phyloP scores from a whole-genome alignment of 208 protist species.

The Trypanosomatidae sp. region DNA sequence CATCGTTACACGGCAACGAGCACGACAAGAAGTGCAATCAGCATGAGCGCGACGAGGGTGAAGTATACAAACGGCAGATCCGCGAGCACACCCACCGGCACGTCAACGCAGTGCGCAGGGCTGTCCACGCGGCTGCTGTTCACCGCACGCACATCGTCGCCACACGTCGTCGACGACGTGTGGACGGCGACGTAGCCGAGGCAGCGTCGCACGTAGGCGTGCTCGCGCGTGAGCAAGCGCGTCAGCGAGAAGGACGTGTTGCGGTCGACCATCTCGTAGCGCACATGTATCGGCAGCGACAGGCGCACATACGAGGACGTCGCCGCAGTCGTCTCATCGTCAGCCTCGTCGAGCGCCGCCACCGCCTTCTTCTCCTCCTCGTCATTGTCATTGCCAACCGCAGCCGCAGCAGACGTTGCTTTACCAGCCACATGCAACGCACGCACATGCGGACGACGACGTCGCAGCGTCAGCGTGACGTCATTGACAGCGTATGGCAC shows the following conservation, averaged over 20 bases:
- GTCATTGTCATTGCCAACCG: constrained; percentile 1
- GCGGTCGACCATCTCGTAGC: constrained; percentile 50
- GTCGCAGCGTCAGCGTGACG: constrained; percentile 18
- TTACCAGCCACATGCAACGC: no score
- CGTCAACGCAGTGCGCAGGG: constrained; percentile 13
- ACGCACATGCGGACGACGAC: not conserved
- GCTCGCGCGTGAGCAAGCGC: constrained; percentile 16
- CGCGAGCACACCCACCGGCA: constrained; percentile 40
- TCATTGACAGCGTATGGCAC: constrained; percentile 32
- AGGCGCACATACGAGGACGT: constrained; percentile 8
- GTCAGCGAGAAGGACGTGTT: constrained; percentile 17
- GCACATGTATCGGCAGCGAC: constrained; percentile 65
- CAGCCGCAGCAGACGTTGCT: no score
- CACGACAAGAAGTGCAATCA: constrained; percentile 13
- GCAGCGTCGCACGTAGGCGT: constrained; percentile 32
- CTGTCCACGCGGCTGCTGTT: not conserved
- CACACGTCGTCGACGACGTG: constrained; percentile 5
- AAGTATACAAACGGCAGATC: constrained; percentile 47
- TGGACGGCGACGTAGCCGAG: constrained; percentile 14
- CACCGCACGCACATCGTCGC: not conserved
- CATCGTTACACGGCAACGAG: not conserved
- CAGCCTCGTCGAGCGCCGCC: constrained; percentile 1
- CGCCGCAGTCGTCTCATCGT: not conserved
- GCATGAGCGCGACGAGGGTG: constrained; percentile 31
- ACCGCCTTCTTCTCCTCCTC: constrained; percentile 1